Conservation (phyloP, 768 basidiomycete species). For the Tricholoma sp. region DNA sequence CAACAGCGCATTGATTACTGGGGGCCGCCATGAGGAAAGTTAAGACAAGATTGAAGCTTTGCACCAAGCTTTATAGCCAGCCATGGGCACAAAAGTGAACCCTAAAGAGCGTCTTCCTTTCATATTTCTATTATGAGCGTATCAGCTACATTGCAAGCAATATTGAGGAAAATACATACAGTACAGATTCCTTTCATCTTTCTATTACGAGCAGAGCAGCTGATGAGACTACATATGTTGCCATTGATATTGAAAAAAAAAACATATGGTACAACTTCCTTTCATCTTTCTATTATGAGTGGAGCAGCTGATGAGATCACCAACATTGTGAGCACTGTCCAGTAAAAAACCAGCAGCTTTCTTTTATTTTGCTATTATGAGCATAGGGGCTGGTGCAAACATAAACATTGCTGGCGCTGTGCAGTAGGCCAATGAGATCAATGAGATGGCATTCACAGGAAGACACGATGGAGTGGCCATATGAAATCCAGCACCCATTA, state of each 20-base stretch:
- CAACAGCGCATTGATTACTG: not conserved
- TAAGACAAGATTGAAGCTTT: not conserved
- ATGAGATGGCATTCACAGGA: not conserved
- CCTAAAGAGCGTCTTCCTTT: not conserved
- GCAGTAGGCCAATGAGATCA: not conserved
- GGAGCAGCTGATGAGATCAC: not conserved
- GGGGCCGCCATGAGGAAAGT: not conserved
- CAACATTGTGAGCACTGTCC: not conserved
- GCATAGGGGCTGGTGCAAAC: not conserved
- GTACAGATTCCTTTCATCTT: not conserved
- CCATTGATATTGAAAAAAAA: not conserved
- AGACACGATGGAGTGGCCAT: not conserved
- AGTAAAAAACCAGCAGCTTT: not conserved
- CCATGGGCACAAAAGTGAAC: not conserved
- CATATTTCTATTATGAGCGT: not conserved
- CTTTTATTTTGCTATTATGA: not conserved
- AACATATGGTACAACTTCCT: not conserved
- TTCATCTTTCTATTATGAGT: not conserved
- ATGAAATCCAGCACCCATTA: not conserved
- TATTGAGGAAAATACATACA: not conserved
- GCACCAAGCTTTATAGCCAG: not conserved
- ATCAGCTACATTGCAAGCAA: not conserved
- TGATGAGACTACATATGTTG: not conserved
- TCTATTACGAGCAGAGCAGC: not conserved
- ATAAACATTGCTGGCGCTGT: not conserved